Evolutionary conservation across 495 filamentous ascomycete genomes (phyloP).

Genomic region (Tuber umbilicatum): DNA sequence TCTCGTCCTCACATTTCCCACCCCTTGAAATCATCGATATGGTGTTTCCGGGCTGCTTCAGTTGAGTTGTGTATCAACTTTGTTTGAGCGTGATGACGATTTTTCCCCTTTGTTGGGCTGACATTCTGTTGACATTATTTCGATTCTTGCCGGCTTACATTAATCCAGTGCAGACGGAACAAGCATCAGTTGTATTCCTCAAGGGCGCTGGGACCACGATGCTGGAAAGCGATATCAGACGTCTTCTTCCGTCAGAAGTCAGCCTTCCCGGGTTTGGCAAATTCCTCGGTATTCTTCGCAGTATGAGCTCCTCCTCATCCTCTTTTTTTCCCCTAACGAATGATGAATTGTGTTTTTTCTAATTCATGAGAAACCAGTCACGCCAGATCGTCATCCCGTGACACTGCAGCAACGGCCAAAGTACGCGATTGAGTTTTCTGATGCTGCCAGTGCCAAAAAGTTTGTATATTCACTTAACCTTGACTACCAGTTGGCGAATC

Average conservation of each 20-base stretch:
- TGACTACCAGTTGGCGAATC: conserved; percentile 4
- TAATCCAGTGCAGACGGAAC: neutral
- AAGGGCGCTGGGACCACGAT: conserved; percentile 35
- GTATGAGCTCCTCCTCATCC: conserved; percentile 15
- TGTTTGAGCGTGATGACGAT: conserved; percentile 4
- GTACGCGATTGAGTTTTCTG: conserved; percentile 1
- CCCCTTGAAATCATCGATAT: neutral
- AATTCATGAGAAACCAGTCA: neutral
- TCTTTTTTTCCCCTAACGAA: neutral
- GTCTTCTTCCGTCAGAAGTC: conserved; percentile 27
- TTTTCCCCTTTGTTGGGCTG: neutral
- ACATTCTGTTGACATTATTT: neutral
- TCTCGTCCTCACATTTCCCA: neutral
- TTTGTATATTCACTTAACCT: conserved; percentile 1
- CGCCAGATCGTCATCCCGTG: neutral
- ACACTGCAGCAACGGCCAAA: conserved; percentile 1
- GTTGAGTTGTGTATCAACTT: neutral
- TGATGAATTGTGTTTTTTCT: conserved; percentile 5
- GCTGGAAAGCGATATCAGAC: conserved; percentile 36
- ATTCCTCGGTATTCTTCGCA: conserved; percentile 28
- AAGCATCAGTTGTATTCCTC: conserved; percentile 26
- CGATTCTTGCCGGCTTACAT: neutral
- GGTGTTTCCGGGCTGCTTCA: conserved; percentile 4
- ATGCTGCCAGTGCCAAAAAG: neutral
- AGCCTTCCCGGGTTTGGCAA: conserved; percentile 36